Evolutionary conservation across 768 basidiomycete genomes (phyloP).

Genomic region (Mycena maculata): DNA sequence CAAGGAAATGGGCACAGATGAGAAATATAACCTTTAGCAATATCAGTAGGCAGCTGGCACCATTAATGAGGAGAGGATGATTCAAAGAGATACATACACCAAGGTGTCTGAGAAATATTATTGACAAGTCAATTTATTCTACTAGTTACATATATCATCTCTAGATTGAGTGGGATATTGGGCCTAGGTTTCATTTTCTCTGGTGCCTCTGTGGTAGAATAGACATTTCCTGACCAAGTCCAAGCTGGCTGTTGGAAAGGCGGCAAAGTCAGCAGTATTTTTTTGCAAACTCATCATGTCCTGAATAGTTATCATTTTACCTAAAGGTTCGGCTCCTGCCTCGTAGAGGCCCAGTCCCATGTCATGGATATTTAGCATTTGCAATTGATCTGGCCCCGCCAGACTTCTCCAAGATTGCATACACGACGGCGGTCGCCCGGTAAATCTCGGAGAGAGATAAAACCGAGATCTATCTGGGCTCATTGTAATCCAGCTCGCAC

Average conservation of each 20-base stretch:
- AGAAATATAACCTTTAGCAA: background rate
- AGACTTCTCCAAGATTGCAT: too few species aligned
- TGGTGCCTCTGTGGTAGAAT: slow-evolving; percentile 7
- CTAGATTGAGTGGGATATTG: background rate
- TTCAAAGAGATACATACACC: background rate
- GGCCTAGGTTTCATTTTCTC: background rate
- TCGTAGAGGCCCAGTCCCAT: background rate
- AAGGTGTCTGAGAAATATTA: background rate
- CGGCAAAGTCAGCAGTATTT: background rate
- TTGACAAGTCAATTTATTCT: background rate
- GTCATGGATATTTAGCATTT: too few species aligned
- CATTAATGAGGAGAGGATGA: background rate
- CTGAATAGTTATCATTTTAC: background rate
- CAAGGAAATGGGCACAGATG: slow-evolving; percentile 1
- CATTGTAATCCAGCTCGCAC: too few species aligned
- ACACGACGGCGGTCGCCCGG: too few species aligned
- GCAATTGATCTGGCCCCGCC: too few species aligned
- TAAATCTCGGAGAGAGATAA: too few species aligned
- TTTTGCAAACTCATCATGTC: background rate
- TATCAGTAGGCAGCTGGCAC: background rate
- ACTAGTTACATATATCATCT: background rate
- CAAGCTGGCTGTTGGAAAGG: background rate
- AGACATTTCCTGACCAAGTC: slow-evolving; percentile 8
- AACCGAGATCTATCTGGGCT: too few species aligned
- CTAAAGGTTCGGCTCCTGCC: background rate